phyloP scores from a whole-genome alignment of 306 rosid species.

The Pterocarpus santalinus region DNA sequence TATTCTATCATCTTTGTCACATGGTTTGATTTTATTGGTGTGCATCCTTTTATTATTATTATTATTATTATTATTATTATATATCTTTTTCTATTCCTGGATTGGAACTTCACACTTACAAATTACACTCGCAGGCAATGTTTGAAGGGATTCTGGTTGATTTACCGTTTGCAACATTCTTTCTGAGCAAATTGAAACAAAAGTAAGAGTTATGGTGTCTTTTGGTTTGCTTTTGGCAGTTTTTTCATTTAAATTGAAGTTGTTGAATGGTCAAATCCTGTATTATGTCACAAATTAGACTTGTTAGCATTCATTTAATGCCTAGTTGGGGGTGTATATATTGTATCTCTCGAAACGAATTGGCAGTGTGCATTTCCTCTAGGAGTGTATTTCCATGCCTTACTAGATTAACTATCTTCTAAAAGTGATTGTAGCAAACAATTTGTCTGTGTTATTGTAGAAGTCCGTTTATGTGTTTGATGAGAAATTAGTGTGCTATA shows the following conservation, averaged over 20 bases:
- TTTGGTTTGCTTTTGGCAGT: conserved; percentile 34
- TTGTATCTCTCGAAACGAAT: conserved; percentile 31
- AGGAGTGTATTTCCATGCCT: conserved; percentile 25
- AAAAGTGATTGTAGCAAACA: not conserved
- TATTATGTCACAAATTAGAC: conserved; percentile 30
- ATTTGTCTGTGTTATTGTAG: conserved; percentile 17
- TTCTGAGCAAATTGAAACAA: conserved; percentile 93
- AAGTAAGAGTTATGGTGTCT: conserved; percentile 70
- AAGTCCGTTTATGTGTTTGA: not conserved
- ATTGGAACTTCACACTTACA: conserved; percentile 11
- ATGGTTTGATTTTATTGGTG: conserved; percentile 1
- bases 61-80: not conserved
- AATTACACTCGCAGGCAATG: conserved; percentile 76
- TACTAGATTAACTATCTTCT: not conserved
- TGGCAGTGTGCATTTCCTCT: conserved; percentile 15
- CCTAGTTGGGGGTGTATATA: not conserved
- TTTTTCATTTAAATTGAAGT: conserved; percentile 24
- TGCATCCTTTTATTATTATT: not conserved
- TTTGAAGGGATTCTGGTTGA: conserved; percentile 98
- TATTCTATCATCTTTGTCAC: conserved; percentile 31
- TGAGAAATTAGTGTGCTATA: conserved; percentile 22
- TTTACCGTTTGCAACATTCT: conserved; percentile 96
- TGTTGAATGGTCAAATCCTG: conserved; percentile 35
- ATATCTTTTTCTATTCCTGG: conserved; percentile 10
- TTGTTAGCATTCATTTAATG: conserved; percentile 24